Evolutionary conservation across 768 basidiomycete species (phyloP).

Genomic region (Suillus discolor): DNA sequence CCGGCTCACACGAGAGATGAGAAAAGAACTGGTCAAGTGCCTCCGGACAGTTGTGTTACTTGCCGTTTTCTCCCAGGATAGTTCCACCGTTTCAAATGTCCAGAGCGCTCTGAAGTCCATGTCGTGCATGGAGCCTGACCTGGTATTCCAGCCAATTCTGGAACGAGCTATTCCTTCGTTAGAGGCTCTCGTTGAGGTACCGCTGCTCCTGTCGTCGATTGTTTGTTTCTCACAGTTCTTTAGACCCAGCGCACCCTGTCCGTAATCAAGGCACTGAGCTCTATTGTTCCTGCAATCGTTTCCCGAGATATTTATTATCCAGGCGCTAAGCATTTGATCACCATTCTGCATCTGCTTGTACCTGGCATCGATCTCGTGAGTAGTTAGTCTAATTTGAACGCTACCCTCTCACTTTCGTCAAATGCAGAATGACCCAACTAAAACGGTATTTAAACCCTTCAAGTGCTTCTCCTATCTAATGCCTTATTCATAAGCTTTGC

Average conservation of each 20-base stretch:
- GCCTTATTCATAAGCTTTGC: constrained; percentile 51
- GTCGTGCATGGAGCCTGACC: constrained; percentile 82
- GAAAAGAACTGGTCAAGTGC: constrained; percentile 80
- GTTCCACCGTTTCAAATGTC: constrained; percentile 71
- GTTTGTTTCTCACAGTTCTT: not conserved
- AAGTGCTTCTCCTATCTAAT: constrained; percentile 2
- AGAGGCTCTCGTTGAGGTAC: constrained; percentile 85
- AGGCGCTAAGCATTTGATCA: constrained; percentile 80
- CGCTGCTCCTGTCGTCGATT: constrained; percentile 14
- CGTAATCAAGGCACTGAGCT: constrained; percentile 82
- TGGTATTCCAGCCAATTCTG: constrained; percentile 78
- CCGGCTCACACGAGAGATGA: constrained; percentile 77
- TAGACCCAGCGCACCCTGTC: constrained; percentile 86
- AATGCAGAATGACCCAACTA: constrained; percentile 71
- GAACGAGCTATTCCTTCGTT: constrained; percentile 85
- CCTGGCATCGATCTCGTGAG: constrained; percentile 86
- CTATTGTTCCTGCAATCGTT: constrained; percentile 79
- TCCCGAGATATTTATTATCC: constrained; percentile 77
- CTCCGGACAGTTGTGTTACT: constrained; percentile 80
- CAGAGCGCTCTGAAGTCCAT: constrained; percentile 82
- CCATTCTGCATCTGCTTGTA: constrained; percentile 77
- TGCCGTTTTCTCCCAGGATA: constrained; percentile 90
- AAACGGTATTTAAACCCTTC: constrained; percentile 51
- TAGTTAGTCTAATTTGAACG: constrained; percentile 7
- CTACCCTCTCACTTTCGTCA: not conserved